Evolutionary conservation across 2,329 filamentous ascomycete genomes (phyloP), one percentile per base, ranked within the genome.

Genomic region (Fusarium sp.): DNA sequence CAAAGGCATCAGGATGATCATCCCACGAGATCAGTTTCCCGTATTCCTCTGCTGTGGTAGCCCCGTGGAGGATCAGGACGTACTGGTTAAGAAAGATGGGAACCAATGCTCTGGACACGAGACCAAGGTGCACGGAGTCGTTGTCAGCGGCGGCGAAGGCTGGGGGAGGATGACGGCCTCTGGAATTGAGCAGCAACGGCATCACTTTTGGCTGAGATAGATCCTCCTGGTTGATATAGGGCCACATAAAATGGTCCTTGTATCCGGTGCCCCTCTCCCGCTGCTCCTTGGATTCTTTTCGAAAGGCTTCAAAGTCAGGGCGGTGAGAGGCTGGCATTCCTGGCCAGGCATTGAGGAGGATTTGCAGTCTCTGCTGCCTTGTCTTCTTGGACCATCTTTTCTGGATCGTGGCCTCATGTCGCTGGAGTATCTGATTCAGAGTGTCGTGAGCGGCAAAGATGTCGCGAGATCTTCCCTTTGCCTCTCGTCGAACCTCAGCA

Each of bases 201-300:
- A 92, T 73, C 0, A 79, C 69, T 57, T 84, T 86, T 0, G 83
- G 78, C 36, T 85, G 81, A 0, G 75, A 51, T 2, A 92, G 81
- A 73, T 91, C 89, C 66, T 91, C 87, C 55, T 87, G 81, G 74
- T 91, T 91, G 76, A 91, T 85, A 65, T 87, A 83, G 0, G 89
- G 89, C 83, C 84, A 90, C 53, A 88, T 77, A 69, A 81, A 89
- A 11, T 79, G 66, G 4, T 84, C 81, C 17, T 69, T 72, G 29
- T 80, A 75, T 35, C 74, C 66, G 9, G 75, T 76, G 3, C 73
- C 72, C 0, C 38, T 11, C 11, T 64, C 35, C 9, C 71, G 63
- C 29, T 78, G 35, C 20, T 75, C 20, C 3, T 51, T n/a, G 6
- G 72, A 40, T 16, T 79, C 70, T 40, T 75, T 79, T 27, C 73